Conservation (phyloP, 306 rosid species). For the Ormosia semicastrata region DNA sequence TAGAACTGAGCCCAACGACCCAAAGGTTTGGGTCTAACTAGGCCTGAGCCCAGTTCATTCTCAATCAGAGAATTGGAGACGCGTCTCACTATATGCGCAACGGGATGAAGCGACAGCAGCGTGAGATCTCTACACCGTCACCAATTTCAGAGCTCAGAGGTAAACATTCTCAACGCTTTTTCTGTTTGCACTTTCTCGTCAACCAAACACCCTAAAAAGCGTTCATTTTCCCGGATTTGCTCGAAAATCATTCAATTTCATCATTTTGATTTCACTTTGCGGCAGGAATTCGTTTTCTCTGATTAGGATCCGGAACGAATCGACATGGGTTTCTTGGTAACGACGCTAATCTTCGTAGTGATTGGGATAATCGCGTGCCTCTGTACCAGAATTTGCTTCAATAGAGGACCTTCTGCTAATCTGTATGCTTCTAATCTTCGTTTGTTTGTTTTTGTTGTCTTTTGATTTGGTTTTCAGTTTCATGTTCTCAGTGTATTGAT, state of each 20-base stretch:
- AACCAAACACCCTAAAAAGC: constrained; percentile 20
- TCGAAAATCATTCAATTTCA: background rate
- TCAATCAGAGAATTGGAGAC: background rate
- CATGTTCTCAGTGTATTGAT: background rate
- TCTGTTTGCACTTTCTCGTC: constrained; percentile 18
- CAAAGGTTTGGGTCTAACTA: background rate
- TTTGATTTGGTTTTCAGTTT: background rate
- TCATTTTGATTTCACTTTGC: background rate
- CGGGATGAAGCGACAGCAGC: constrained; percentile 11
- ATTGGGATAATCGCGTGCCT: constrained; percentile 75
- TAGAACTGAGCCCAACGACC: background rate
- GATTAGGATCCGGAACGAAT: constrained; percentile 52
- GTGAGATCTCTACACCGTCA: constrained; percentile 35
- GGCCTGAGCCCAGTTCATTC: background rate
- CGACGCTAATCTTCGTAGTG: constrained; percentile 66
- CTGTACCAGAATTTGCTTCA: constrained; percentile 80
- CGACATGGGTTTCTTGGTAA: constrained; percentile 79
- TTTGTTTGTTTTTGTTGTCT: background rate
- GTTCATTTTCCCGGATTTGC: background rate
- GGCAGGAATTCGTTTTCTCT: constrained; percentile 43
- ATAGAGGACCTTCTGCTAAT: constrained; percentile 79
- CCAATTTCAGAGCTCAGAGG: constrained; percentile 32
- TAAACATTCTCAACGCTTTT: constrained; percentile 2
- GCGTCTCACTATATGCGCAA: constrained; percentile 13
- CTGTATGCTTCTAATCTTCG: constrained; percentile 41